Evolutionary conservation across 495 filamentous ascomycete species (phyloP).

Genomic region (Saxophila tyrrhenica): DNA sequence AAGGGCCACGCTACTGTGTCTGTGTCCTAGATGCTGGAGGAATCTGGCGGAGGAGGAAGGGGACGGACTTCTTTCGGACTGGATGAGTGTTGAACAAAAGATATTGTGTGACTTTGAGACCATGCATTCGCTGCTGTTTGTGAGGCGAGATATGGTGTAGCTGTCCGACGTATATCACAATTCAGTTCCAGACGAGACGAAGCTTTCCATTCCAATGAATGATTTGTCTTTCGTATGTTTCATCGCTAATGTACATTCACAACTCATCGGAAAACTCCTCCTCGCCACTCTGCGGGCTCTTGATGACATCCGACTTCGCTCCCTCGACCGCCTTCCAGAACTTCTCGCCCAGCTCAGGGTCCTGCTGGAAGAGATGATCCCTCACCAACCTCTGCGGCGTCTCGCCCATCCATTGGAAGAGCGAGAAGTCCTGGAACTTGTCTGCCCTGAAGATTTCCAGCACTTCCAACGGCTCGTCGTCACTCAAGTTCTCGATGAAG

Average conservation of each 20-base stretch:
- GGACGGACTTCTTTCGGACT: background rate
- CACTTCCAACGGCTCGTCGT: slow-evolving; percentile 51
- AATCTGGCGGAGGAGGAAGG: background rate
- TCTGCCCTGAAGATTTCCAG: slow-evolving; percentile 59
- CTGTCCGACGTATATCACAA: background rate
- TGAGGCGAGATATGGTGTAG: background rate
- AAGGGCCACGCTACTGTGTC: background rate
- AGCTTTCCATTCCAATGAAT: too few species aligned
- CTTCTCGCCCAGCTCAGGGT: slow-evolving; percentile 41
- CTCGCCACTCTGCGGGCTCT: slow-evolving; percentile 3
- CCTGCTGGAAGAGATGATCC: slow-evolving; percentile 48
- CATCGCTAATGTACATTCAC: too few species aligned
- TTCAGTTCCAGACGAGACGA: too few species aligned
- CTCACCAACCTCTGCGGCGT: slow-evolving; percentile 49
- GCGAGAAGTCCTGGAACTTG: slow-evolving; percentile 53
- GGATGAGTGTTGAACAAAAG: background rate
- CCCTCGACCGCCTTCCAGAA: slow-evolving; percentile 46
- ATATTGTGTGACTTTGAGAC: background rate
- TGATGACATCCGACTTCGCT: slow-evolving; percentile 32
- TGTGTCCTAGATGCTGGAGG: background rate
- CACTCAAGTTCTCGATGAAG: slow-evolving; percentile 64
- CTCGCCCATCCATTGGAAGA: slow-evolving; percentile 61
- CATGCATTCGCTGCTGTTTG: background rate
- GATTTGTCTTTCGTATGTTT: too few species aligned
- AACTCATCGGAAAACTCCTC: background rate